Evolutionary conservation across 2,329 filamentous ascomycete genomes (phyloP), one percentile per base, ranked within the genome.

Genomic region (Trichoderma afroharzianum): DNA sequence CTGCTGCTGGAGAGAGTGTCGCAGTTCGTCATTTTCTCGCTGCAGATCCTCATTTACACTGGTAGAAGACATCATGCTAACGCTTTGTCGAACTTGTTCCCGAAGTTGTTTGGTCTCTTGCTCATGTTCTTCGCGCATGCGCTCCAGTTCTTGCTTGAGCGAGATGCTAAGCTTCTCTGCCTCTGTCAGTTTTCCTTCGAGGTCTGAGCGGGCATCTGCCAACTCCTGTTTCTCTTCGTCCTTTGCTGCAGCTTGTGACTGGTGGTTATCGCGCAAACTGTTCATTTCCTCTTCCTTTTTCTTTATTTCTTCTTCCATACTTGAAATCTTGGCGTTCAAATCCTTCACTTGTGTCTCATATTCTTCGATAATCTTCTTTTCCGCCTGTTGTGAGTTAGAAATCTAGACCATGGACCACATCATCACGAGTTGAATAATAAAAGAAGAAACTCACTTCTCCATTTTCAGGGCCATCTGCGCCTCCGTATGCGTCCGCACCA

Each of bases 131-230:
- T 86, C 86, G 72, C 91, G 89, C 72, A 95, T 83, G 64, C 88
- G 88, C 63, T 96, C 92, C 33, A 98, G 84, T 78, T 98, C 94
- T 59, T 90, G 86, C 78, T 93, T 91, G 70, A 98, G 83, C 3
- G 91, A 91, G n/a, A 89, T 89, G 76, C 95, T 96, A n/a, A 95
- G 83, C 71, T 86, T 89, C 78, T 95, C 90, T 3, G 92, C 92
- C 75, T 95, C 88, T 6, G 88, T 85, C 32, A 97, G 84, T 80
- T 92, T 93, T 74, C 84, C 87, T 80, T 97, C 93, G 39, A 97
- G 84, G 39, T 88, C 86, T 53, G 85, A 81, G 61, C 90, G 90
- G 36, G 93, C 78, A 67, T 92, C 87, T 21, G 88, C 85, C 88
- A 89, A 94, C 78, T 94, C 90, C 74, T 92, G 87, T 77, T 91